phyloP scores from a whole-genome alignment of 2,329 filamentous ascomycete genomes.

The Incumbomyces lentus region DNA sequence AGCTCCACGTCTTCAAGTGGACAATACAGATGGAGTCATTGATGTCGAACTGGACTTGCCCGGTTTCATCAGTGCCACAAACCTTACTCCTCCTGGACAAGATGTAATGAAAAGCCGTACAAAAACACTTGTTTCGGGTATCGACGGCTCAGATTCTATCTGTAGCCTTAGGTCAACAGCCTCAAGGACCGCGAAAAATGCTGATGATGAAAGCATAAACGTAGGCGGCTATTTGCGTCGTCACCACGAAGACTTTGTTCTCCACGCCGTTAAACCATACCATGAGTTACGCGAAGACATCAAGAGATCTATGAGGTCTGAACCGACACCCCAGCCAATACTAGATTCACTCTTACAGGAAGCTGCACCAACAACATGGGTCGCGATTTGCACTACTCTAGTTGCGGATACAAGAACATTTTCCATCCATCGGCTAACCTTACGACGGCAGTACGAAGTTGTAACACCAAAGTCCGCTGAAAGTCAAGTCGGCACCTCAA shows the following conservation, averaged over 20 bases:
- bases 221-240: slow-evolving; percentile 48
- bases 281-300: slow-evolving; percentile 43
- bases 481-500: neutral
- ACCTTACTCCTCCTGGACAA: slow-evolving; percentile 30
- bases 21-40: slow-evolving; percentile 47
- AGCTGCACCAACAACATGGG: slow-evolving; percentile 29
- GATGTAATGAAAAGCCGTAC: neutral
- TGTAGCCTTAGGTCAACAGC: slow-evolving; percentile 26
- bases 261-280: slow-evolving; percentile 50
- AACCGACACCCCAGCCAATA: slow-evolving; percentile 24
- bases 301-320: slow-evolving; percentile 45
- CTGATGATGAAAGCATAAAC: slow-evolving; percentile 41
- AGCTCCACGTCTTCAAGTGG: slow-evolving; percentile 18
- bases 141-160: slow-evolving; percentile 27
- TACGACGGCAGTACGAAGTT: slow-evolving; percentile 36
- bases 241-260: slow-evolving; percentile 49
- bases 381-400: slow-evolving; percentile 47
- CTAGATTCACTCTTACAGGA: slow-evolving; percentile 2
- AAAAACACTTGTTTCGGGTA: slow-evolving; percentile 12
- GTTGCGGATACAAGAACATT: slow-evolving; percentile 46
- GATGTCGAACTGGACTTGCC: slow-evolving; percentile 49
- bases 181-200: slow-evolving; percentile 24
- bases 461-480: neutral
- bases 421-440: slow-evolving; percentile 45
- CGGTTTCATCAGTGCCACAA: slow-evolving; percentile 34